A percentile compares a stretch with the other conserved stretches of the same genome.
phyloP scores from a whole-genome alignment of 192 early-diverging fungal genomes.

The Podila epigama region DNA sequence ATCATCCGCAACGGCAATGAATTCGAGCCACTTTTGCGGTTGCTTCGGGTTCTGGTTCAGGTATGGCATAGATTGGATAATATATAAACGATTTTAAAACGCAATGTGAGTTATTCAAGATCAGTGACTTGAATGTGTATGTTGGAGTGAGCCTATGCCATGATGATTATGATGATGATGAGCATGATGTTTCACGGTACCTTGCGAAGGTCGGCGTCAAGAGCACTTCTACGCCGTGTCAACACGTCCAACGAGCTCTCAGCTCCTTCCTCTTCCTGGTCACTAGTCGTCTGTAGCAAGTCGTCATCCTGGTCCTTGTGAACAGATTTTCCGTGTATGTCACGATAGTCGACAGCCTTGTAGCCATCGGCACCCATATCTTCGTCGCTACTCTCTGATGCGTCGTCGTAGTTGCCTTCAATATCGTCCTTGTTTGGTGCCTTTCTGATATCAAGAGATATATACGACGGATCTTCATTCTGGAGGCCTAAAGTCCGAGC shows the following conservation, averaged over 20 bases:
- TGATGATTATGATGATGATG: too few species aligned
- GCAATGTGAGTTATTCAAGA: too few species aligned
- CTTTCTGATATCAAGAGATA: slow-evolving; percentile 14
- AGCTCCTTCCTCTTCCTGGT: slow-evolving; percentile 40
- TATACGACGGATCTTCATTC: slow-evolving; percentile 19
- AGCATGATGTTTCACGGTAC: not conserved
- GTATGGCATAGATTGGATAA: not conserved
- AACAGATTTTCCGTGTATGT: slow-evolving; percentile 53
- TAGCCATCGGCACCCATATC: not conserved
- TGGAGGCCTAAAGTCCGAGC: slow-evolving; percentile 2
- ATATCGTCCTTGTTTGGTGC: slow-evolving; percentile 1
- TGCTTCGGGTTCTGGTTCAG: slow-evolving; percentile 51
- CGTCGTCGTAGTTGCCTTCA: not conserved
- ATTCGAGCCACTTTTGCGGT: slow-evolving; percentile 56
- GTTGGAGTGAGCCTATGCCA: too few species aligned
- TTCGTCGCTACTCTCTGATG: not conserved
- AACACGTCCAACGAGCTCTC: slow-evolving; percentile 51
- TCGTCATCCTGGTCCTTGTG: slow-evolving; percentile 33
- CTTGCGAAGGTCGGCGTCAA: slow-evolving; percentile 30
- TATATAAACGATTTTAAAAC: too few species aligned
- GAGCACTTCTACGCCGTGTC: slow-evolving; percentile 37
- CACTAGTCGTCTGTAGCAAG: slow-evolving; percentile 34
- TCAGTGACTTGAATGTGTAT: too few species aligned
- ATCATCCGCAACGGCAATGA: slow-evolving; percentile 62
- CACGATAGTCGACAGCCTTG: slow-evolving; percentile 52